phyloP scores from a whole-genome alignment of 2,329 filamentous ascomycete genomes.

The Calonectria crousiana region DNA sequence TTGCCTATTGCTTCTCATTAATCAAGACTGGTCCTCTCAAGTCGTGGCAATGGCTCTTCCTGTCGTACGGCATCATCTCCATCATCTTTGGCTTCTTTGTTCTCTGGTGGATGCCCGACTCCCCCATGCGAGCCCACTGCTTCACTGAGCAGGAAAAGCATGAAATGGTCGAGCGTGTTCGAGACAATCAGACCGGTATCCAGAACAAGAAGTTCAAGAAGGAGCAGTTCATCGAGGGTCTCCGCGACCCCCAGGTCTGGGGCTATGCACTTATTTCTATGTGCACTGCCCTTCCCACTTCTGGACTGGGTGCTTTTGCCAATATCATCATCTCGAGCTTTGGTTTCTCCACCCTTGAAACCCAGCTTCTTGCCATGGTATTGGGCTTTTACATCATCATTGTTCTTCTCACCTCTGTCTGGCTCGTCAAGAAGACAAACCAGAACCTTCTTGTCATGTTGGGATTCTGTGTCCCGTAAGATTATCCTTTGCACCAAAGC shows the following conservation, averaged over 20 bases:
- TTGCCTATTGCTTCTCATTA: constrained; percentile 73
- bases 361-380: constrained; percentile 81
- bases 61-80: constrained; percentile 73
- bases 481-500: neutral
- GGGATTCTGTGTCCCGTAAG: constrained; percentile 73
- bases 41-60: constrained; percentile 78
- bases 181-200: constrained; percentile 71
- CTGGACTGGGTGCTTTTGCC: constrained; percentile 78
- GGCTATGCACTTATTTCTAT: constrained; percentile 75
- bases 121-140: constrained; percentile 78
- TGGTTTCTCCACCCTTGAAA: constrained; percentile 74
- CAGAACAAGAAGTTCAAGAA: constrained; percentile 66
- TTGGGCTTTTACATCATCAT: constrained; percentile 80
- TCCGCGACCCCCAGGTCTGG: constrained; percentile 75
- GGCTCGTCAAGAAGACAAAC: constrained; percentile 74
- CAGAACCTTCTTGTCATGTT: constrained; percentile 78
- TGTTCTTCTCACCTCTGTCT: constrained; percentile 74
- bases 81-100: constrained; percentile 76
- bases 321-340: constrained; percentile 81
- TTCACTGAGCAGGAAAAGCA: constrained; percentile 75
- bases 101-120: constrained; percentile 74
- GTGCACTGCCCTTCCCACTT: constrained; percentile 80
- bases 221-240: constrained; percentile 61
- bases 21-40: constrained; percentile 66
- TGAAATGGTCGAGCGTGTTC: constrained; percentile 71